Percentiles rank a stretch among this genome's conserved stretches.
Conservation (phyloP, 177 flowering plant genomes). For the Vitis hybrid region DNA sequence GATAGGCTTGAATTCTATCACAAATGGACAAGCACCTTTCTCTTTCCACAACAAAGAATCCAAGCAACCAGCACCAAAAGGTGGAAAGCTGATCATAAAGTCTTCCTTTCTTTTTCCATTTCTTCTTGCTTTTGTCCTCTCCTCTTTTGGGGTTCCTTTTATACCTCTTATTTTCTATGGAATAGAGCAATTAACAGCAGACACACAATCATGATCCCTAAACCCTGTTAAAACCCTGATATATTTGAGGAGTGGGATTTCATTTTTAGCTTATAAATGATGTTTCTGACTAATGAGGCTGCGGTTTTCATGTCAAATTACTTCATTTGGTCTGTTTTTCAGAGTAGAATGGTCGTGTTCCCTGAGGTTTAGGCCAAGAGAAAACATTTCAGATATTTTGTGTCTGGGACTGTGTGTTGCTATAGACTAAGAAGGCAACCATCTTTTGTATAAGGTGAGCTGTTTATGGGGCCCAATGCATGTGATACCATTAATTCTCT, state of each 20-base stretch:
- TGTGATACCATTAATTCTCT: constrained; percentile 16
- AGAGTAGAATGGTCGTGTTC: neutral
- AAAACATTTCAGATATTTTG: constrained; percentile 18
- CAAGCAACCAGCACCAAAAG: constrained; percentile 19
- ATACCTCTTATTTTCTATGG: neutral
- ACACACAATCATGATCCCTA: neutral
- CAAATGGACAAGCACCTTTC: constrained; percentile 28
- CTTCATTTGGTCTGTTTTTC: neutral
- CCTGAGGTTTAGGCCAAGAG: neutral
- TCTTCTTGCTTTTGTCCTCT: neutral
- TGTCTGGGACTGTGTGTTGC: neutral
- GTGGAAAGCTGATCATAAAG: constrained; percentile 23
- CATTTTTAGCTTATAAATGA: too few relatives aligned
- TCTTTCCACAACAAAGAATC: constrained; percentile 19
- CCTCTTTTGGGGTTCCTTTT: neutral
- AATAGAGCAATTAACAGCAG: neutral
- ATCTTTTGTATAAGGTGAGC: constrained; percentile 4
- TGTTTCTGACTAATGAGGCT: neutral
- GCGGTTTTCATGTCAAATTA: neutral
- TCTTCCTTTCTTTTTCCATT: constrained; percentile 4
- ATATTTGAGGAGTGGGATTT: neutral
- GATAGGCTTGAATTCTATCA: constrained; percentile 29
- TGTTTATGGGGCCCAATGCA: constrained; percentile 17
- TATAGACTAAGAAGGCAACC: constrained; percentile 10
- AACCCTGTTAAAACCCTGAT: neutral